Base-by-base conservation (phyloP, 306 rosid species). In the Morella rubra region DNA sequence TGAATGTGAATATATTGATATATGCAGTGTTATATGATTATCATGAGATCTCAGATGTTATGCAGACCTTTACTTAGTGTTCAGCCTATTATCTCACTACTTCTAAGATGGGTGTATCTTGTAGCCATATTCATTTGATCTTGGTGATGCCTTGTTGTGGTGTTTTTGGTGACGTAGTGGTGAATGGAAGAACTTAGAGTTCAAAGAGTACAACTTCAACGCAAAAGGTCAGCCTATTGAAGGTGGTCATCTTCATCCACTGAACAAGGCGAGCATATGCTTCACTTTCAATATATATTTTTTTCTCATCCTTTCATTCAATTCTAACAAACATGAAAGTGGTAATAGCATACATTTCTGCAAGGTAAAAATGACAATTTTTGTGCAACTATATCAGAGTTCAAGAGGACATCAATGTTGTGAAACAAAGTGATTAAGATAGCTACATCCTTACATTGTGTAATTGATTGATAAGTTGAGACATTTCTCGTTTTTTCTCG, bases 241-340 rank as follows among this genome's bases (percentile, higher is more conserved):
- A 71, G 84, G 96, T 75, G 99, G 99, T 60, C 80, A 83, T 81
- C 97, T 95, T 82, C 99, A 95, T 89, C 99, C 99, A 5, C 80
- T 92, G 77, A 89, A 92, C 76, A 92, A 95, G 99, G 98, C 74
- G 87, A 87, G 91, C 18, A 81, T 11, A 77, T 73, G 15, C 8
- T 22, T 50, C 54, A 4, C 27, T 27, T 66, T 80, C 44, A 64
- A 37, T 52, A n/a, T 46, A 24, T 69, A 52, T 37, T 62, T 49
- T 32, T 54, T 44, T 41, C 22, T 20, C 15, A 44, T 49, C 75
- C 70, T 61, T 45, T 44, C 67, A 40, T 40, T 46, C 12, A 18
- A 42, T 16, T 41, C 47, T 66, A n/a, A 66, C 18, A 44, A 66
- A 44, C 42, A 16, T 24, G 27, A 41, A 66, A 42, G 8, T 18